Percentiles rank a stretch among this genome's conserved stretches.
Conservation (phyloP, 768 basidiomycete genomes). For the Daedaleopsis sinensis region DNA sequence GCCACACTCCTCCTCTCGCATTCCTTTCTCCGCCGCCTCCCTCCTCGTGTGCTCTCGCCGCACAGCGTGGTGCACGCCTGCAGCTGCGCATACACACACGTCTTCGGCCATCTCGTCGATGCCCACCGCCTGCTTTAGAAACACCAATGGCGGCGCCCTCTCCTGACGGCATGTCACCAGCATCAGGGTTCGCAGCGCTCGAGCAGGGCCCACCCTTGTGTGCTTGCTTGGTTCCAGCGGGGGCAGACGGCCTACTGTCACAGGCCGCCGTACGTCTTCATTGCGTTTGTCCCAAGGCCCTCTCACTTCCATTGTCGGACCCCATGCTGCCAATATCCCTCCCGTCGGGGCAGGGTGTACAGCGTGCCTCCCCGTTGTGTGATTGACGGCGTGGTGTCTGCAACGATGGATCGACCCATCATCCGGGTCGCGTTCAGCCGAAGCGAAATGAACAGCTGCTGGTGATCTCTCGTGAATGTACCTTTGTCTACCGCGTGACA, state of each 20-base stretch:
- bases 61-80: background rate
- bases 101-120: background rate
- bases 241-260: background rate
- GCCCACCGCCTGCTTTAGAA: background rate
- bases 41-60: background rate
- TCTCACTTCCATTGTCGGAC: background rate
- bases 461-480: background rate
- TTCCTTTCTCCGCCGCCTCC: slow-evolving; percentile 18
- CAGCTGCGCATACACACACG: background rate
- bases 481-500: background rate
- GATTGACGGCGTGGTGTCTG: background rate
- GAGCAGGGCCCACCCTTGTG: background rate
- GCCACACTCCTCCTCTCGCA: slow-evolving; percentile 5
- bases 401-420: background rate
- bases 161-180: background rate
- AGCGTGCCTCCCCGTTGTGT: background rate
- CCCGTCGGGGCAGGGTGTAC: background rate
- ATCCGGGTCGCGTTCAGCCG: background rate
- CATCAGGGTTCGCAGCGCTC: background rate
- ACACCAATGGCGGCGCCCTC: background rate
- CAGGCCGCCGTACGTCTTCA: background rate
- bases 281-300: background rate
- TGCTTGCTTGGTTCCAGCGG: background rate
- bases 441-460: background rate
- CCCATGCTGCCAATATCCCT: background rate